Evolutionary conservation across 805 yeast genomes (phyloP).

Genomic region (Schizosaccharomyces cryophilus): DNA sequence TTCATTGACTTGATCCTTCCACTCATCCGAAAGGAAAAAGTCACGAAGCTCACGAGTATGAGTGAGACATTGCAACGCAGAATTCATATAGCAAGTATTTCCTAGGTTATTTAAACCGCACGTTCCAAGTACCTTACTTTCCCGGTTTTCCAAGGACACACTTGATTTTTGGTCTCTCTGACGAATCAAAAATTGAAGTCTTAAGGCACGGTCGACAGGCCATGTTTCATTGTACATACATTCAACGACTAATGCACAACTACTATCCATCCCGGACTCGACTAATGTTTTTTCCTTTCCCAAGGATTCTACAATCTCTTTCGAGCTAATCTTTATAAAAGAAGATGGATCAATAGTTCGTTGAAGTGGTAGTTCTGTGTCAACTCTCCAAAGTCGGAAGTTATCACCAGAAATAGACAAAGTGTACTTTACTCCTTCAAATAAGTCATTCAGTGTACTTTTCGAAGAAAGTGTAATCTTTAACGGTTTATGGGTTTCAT

Average conservation of each 20-base stretch:
- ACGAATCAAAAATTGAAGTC: neutral
- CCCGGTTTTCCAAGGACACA: neutral
- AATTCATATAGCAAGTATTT: conserved; percentile 84
- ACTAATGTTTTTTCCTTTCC: neutral
- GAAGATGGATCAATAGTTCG: neutral
- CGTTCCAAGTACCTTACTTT: conserved; percentile 19
- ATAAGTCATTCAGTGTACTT: neutral
- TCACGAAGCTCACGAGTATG: conserved; percentile 66
- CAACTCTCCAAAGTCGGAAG: neutral
- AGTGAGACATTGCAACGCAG: conserved; percentile 69
- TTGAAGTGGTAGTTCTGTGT: neutral
- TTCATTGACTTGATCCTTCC: conserved; percentile 39
- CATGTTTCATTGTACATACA: neutral
- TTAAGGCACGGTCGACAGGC: neutral
- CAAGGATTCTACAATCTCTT: neutral
- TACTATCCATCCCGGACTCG: neutral
- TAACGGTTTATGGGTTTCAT: neutral
- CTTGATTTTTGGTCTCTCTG: neutral
- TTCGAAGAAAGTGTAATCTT: neutral
- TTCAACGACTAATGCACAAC: neutral
- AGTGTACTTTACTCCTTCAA: neutral
- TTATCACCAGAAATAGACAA: neutral
- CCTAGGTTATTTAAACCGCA: conserved; percentile 53
- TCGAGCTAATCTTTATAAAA: neutral
- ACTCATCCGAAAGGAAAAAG: conserved; percentile 43